Conservation (phyloP, 768 basidiomycete genomes). For the Suillus lakei region DNA sequence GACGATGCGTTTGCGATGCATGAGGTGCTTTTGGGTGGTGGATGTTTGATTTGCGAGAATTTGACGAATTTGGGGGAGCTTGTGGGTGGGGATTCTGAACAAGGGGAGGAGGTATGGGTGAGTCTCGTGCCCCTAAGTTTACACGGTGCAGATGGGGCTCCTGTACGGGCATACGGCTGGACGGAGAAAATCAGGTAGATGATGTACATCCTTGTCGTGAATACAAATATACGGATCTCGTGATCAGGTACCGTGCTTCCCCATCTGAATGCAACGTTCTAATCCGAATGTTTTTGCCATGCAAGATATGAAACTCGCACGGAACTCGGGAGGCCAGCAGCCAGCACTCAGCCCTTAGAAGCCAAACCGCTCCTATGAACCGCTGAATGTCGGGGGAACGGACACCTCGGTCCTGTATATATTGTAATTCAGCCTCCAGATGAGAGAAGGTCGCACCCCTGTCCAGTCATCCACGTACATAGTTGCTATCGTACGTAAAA, state of each 20-base stretch:
- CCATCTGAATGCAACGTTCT: background rate
- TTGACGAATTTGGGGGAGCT: slow-evolving; percentile 57
- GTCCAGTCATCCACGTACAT: background rate
- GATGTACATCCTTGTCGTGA: background rate
- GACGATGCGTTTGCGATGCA: slow-evolving; percentile 54
- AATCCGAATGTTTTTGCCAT: background rate
- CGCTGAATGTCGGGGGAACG: background rate
- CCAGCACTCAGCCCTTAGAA: background rate
- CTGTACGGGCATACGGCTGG: slow-evolving; percentile 73
- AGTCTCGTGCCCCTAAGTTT: slow-evolving; percentile 64
- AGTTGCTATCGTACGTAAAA: background rate
- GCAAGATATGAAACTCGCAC: background rate
- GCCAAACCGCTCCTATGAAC: background rate
- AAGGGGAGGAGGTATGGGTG: slow-evolving; percentile 44
- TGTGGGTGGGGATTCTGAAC: slow-evolving; percentile 12
- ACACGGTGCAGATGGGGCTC: slow-evolving; percentile 67
- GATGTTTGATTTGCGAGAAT: slow-evolving; percentile 74
- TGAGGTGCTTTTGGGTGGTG: slow-evolving; percentile 59
- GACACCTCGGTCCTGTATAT: background rate
- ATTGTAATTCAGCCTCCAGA: background rate
- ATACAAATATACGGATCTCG: background rate
- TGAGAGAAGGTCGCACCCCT: background rate
- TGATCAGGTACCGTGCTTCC: background rate
- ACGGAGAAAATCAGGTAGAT: slow-evolving; percentile 8
- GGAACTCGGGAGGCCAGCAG: background rate